A percentile compares a stretch with the other conserved stretches of the same genome.
Evolutionary conservation across 2,329 filamentous ascomycete species (phyloP).

Genomic region (Ascomycota sp.): DNA sequence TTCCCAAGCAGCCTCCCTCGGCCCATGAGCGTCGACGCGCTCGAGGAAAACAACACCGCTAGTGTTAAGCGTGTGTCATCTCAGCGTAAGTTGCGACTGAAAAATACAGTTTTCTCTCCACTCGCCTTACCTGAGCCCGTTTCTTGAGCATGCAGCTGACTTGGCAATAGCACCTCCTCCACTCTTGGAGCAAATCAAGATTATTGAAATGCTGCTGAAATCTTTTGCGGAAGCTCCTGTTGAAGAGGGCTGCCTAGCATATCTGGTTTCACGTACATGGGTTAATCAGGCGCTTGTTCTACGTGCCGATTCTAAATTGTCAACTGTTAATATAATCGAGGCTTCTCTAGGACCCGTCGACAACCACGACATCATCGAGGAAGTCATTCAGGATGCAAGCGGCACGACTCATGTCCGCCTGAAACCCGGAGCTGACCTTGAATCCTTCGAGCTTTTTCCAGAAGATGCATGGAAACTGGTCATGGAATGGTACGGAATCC

Average conservation of each 20-base stretch:
- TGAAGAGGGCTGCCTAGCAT: constrained; percentile 53
- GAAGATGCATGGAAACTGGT: constrained; percentile 63
- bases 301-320: constrained; percentile 31
- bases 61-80: constrained; percentile 4
- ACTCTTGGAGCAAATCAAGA: constrained; percentile 41
- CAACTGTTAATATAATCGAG: constrained; percentile 35
- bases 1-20: constrained; percentile 9
- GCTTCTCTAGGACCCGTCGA: constrained; percentile 56
- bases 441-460: constrained; percentile 58
- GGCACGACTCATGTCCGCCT: constrained; percentile 46
- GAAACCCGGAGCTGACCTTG: constrained; percentile 41
- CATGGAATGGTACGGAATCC: constrained; percentile 60
- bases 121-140: too few relatives aligned
- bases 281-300: constrained; percentile 48
- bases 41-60: constrained; percentile 7
- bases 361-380: constrained; percentile 59
- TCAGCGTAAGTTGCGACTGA: constrained; percentile 8
- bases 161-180: constrained; percentile 12
- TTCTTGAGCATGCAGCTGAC: background rate
- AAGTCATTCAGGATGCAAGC: constrained; percentile 28
- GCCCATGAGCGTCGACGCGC: constrained; percentile 19
- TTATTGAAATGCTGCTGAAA: constrained; percentile 39
- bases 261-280: constrained; percentile 61
- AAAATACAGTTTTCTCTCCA: too few relatives aligned
- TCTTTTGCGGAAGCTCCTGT: constrained; percentile 28